phyloP scores from a whole-genome alignment of 2,329 filamentous ascomycete species.

The Sporothrix globosa region DNA sequence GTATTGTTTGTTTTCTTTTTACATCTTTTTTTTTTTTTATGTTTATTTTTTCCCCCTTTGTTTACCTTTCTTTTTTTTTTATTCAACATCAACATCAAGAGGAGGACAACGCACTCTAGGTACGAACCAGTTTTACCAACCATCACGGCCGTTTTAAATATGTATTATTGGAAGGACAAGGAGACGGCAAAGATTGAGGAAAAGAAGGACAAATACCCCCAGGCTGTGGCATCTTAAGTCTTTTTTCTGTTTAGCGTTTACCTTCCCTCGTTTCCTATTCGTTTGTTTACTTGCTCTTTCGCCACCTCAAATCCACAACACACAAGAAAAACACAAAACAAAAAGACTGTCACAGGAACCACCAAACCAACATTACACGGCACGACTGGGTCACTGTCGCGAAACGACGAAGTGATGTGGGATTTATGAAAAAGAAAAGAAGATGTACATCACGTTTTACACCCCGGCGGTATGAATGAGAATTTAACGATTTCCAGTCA shows the following conservation, averaged over 20 bases:
- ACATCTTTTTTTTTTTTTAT: neutral
- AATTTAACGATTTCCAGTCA: constrained; percentile 26
- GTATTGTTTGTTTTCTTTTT: neutral
- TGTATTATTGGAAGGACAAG: neutral
- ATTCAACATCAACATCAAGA: constrained; percentile 5
- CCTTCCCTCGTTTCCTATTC: neutral
- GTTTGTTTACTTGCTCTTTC: neutral
- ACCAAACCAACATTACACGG: neutral
- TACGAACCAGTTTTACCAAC: neutral
- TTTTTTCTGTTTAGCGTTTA: neutral
- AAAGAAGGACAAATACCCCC: constrained; percentile 10
- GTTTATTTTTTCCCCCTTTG: neutral
- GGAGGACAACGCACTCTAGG: neutral
- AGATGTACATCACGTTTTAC: neutral
- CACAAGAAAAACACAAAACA: neutral
- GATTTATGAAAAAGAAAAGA: constrained; percentile 15
- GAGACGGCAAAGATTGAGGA: constrained; percentile 3
- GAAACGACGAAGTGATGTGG: neutral
- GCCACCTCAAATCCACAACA: neutral
- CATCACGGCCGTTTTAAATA: constrained; percentile 1
- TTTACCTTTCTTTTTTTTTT: neutral
- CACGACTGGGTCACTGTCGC: constrained; percentile 22
- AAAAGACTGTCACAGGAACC: neutral
- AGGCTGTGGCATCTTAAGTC: neutral
- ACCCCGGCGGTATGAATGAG: constrained; percentile 32